phyloP scores from a whole-genome alignment of 805 yeast species.

The Crinitomyces ghanaensis region DNA sequence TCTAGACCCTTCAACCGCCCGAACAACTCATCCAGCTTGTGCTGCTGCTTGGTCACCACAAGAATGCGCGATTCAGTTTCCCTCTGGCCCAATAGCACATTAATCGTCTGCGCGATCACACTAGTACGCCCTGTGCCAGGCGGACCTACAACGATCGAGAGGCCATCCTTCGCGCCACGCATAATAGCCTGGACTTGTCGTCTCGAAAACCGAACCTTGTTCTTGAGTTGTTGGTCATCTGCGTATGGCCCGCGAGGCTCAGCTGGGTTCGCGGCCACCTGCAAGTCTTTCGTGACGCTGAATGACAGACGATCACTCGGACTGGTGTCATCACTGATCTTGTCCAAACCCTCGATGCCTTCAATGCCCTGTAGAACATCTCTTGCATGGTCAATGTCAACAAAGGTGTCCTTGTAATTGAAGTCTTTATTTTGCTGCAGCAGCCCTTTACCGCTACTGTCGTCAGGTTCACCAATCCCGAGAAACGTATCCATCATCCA shows the following conservation, averaged over 20 bases:
- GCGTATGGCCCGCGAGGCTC: too few species aligned
- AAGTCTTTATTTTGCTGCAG: constrained; percentile 10
- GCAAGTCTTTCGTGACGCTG: too few species aligned
- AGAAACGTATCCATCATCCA: constrained; percentile 28
- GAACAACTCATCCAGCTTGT: constrained; percentile 19
- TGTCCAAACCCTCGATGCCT: not conserved
- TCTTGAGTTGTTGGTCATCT: not conserved
- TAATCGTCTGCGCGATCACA: constrained; percentile 19
- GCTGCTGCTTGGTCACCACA: constrained; percentile 22
- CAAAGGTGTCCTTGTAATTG: constrained; percentile 19
- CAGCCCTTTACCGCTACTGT: constrained; percentile 2
- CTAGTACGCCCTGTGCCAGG: constrained; percentile 62
- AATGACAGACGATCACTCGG: too few species aligned
- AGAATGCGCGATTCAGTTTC: constrained; percentile 23
- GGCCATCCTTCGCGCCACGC: constrained; percentile 31
- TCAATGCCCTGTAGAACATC: constrained; percentile 7
- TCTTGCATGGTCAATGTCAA: constrained; percentile 16
- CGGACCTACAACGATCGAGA: constrained; percentile 60
- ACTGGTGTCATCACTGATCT: not conserved
- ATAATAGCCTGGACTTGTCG: constrained; percentile 22
- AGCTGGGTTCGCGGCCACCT: too few species aligned
- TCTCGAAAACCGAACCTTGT: constrained; percentile 12
- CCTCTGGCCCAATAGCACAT: constrained; percentile 15
- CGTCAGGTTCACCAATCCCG: constrained; percentile 25
- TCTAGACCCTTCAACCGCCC: constrained; percentile 15